A percentile compares a stretch with the other conserved stretches of the same genome.
Conservation (phyloP, 352 stramenopile species). For the Saprolegnia diclina region DNA sequence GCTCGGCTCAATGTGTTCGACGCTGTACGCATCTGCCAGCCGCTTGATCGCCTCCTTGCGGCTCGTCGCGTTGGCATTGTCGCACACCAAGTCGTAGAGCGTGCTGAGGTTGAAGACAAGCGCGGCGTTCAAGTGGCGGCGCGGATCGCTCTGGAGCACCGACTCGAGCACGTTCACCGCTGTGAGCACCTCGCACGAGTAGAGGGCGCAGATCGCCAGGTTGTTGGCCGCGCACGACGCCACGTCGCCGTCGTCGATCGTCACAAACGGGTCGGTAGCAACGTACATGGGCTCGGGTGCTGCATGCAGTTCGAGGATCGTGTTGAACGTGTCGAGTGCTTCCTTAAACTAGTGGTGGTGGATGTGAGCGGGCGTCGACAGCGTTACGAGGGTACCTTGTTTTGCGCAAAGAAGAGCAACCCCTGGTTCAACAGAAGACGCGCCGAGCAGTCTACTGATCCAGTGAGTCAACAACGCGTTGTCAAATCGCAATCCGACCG, state of each 20-base stretch:
- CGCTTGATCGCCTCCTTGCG: constrained; percentile 83
- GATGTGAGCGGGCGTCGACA: background rate
- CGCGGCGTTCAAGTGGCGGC: constrained; percentile 58
- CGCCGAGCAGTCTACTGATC: constrained; percentile 33
- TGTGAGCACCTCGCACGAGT: constrained; percentile 71
- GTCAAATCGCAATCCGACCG: constrained; percentile 16
- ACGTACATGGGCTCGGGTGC: background rate
- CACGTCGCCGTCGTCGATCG: constrained; percentile 23
- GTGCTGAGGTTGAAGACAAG: constrained; percentile 79
- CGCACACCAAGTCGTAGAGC: constrained; percentile 71
- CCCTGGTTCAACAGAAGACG: constrained; percentile 69
- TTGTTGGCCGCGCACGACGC: constrained; percentile 60
- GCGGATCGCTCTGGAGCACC: constrained; percentile 63
- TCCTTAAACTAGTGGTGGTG: constrained; percentile 36
- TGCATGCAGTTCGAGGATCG: constrained; percentile 44
- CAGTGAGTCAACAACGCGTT: background rate
- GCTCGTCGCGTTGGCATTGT: constrained; percentile 67
- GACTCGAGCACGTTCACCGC: constrained; percentile 60
- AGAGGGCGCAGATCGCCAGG: constrained; percentile 72
- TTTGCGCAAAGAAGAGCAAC: constrained; percentile 64
- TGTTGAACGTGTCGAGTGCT: constrained; percentile 63
- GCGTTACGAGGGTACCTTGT: constrained; percentile 43
- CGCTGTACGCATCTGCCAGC: constrained; percentile 59
- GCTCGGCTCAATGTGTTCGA: constrained; percentile 64
- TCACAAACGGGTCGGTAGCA: constrained; percentile 8